Evolutionary conservation across 1,139 yeast genomes (phyloP), one percentile per base, ranked within the genome.

Genomic region (Kodamaea sp.): DNA sequence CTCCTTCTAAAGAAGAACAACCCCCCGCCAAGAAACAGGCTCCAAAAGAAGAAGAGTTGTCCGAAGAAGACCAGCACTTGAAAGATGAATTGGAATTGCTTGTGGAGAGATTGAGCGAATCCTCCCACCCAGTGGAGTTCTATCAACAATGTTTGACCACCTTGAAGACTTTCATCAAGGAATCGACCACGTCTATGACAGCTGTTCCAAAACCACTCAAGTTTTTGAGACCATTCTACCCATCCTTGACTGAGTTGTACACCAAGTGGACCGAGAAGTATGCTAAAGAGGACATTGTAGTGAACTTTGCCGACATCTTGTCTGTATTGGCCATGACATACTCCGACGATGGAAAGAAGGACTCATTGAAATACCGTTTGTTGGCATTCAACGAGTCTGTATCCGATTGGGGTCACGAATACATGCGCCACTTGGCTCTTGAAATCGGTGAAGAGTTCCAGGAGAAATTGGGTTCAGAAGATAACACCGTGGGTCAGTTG

Each of bases 121-220:
- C 68, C 7, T 42, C 46, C 34, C 61, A 58, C 46, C 78, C 77
- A 42, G 54, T 61, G 5, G 63, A 70, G 4, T 67, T 78, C 19
- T 83, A 85, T 53, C 63, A 63, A 30, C 66, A 78, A 13, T 74
- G 88, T 19, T 70, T 94, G 48, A 73, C 73, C 28, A 71, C 81
- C 34, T 73, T 94, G 58, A 89, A 88, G 57, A 77, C 75, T 34
- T 79, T 78, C 51, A 90, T 92, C 51, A 81, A 88, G 49, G 95
- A 95, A 34, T 86, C 97, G 11, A 92, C 98, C 4, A 87, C 97
- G 22, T 89, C 97, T 7, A 92, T 92, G 97, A 94, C 98, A 2
- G 99, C 99, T 1, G 98, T 94, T 29, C 99, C 99, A 29, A 94
- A 92, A 60, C 98, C 99, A 10, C 76, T 92, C 64, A 94, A 94